Percentiles rank a stretch among this genome's conserved stretches.
phyloP scores from a whole-genome alignment of 139 green algal species.

The Coelastrella sp. region DNA sequence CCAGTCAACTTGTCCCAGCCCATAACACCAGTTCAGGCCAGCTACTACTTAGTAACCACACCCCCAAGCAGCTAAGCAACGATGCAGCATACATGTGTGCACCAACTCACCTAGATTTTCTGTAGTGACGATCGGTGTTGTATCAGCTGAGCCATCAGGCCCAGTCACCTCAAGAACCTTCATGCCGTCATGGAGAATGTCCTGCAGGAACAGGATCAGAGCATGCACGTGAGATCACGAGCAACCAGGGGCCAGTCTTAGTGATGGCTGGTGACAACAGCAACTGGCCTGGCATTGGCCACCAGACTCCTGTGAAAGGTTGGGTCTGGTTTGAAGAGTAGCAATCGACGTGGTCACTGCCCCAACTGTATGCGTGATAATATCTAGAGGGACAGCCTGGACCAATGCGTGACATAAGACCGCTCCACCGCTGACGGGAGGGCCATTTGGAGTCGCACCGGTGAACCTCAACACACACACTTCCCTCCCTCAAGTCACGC shows the following conservation, averaged over 20 bases:
- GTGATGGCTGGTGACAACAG: not conserved
- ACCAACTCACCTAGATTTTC: conserved; percentile 46
- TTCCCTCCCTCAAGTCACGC: no score
- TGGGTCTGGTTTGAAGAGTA: no score
- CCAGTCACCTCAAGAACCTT: conserved; percentile 61
- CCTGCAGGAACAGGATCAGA: not conserved
- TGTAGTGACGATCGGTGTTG: conserved; percentile 47
- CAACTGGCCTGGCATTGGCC: not conserved
- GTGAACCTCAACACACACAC: no score
- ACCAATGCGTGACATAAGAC: no score
- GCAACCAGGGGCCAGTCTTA: not conserved
- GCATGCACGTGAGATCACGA: not conserved
- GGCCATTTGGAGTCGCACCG: no score
- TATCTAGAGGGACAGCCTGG: no score
- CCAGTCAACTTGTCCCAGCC: no score
- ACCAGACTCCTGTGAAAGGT: no score
- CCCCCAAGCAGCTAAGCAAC: not conserved
- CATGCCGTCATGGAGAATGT: conserved; percentile 53
- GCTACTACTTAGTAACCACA: not conserved
- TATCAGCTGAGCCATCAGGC: conserved; percentile 50
- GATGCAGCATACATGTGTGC: not conserved
- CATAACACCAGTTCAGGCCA: not conserved
- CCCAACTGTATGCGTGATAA: no score
- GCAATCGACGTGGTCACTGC: no score
- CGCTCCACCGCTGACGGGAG: no score